Evolutionary conservation across 345 rosid genomes (phyloP).

Genomic region (Turritis glabra): DNA sequence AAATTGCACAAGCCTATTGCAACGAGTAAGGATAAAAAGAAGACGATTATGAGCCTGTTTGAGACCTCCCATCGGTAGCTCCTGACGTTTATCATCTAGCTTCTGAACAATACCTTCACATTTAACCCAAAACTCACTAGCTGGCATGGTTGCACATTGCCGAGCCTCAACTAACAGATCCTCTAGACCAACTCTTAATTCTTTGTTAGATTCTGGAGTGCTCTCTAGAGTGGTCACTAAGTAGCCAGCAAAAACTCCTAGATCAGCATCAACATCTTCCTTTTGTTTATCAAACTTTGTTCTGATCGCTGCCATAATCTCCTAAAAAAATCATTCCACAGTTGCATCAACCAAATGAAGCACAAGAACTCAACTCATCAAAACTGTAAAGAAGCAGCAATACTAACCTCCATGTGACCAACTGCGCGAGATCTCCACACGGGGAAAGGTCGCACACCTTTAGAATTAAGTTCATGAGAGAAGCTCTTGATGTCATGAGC

Average conservation of each 20-base stretch:
- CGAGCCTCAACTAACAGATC: slow-evolving; percentile 80
- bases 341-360: not conserved
- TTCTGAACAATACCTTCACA: slow-evolving; percentile 89
- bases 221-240: slow-evolving; percentile 80
- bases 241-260: slow-evolving; percentile 88
- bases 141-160: slow-evolving; percentile 78
- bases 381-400: not conserved
- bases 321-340: slow-evolving; percentile 46
- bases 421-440: slow-evolving; percentile 83
- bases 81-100: slow-evolving; percentile 90
- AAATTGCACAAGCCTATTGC: slow-evolving; percentile 95
- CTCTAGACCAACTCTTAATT: slow-evolving; percentile 74
- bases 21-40: slow-evolving; percentile 89
- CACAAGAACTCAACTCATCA: not conserved
- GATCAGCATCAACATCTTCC: slow-evolving; percentile 91
- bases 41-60: slow-evolving; percentile 93
- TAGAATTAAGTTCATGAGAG: slow-evolving; percentile 97
- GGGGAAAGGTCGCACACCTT: slow-evolving; percentile 92
- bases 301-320: slow-evolving; percentile 77
- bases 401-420: slow-evolving; percentile 84
- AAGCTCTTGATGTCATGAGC: slow-evolving; percentile 87
- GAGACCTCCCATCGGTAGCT: slow-evolving; percentile 81
- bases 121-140: slow-evolving; percentile 81
- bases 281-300: slow-evolving; percentile 81
- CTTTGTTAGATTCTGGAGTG: slow-evolving; percentile 59